Evolutionary conservation across 306 rosid species (phyloP), one percentile per base, ranked within the genome.

Genomic region (Citrullus mucosospermus): DNA sequence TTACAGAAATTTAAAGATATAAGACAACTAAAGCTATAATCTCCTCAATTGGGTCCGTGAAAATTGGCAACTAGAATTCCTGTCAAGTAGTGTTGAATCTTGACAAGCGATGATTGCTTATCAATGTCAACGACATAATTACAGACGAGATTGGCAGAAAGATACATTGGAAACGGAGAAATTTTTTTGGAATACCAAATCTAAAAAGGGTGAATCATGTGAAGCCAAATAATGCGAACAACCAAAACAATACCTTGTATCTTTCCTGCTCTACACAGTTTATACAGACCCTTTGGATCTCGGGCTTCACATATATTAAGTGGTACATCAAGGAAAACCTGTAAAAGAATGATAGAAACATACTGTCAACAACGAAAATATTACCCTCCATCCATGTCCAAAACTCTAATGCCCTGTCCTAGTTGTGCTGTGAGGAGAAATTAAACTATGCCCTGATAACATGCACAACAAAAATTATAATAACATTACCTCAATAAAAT

Each of bases 211-310:
- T 15, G 50, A 44, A 32, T 36, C 60, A 34, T 9, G 43, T 75
- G 62, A 53, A 25, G 39, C 39, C 54, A 22, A 60, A 77, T 50
- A 38, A 51, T 63, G 16, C 62, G 61, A 73, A 80, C 28, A 77
- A 68, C 32, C 41, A 61, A 56, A 36, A 57, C 25, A 18, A 41
- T 82, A 95, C 99, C 96, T 91, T 83, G 89, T 79, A 95, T 92
- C 90, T 91, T 89, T 82, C 97, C 99, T 66, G 93, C 90, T 54
- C 99, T 91, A 69, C 97, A 96, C 79, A 95, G 97, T 83, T 91
- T 91, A 89, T 95, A 95, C 58, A 95, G 93, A 20, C 99, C 99
- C 86, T 95, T 95, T 12, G 99, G 97, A 70, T 95, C 99, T 83
- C 97, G 86, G 65, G 86, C 81, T 88, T 95, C 99, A 78, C 99